These are phyloP conservation scores for Microbotryum saponariae DNA, from an alignment of 1,284 basidiomycete genomes.

Conservation along the genomic window DNA sequence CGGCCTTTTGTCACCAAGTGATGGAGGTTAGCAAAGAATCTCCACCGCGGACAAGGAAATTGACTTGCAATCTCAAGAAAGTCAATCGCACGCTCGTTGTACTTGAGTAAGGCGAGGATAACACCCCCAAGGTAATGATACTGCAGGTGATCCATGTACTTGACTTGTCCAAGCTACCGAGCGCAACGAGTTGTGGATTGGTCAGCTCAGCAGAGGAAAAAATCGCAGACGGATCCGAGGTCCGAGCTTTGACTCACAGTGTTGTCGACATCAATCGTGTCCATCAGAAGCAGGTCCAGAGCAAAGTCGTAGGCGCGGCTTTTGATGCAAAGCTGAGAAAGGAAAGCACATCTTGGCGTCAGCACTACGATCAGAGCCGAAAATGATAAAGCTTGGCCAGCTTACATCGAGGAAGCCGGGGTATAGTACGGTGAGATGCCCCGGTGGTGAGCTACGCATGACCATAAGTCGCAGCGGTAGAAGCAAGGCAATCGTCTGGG, in stretches of 20 bases:
- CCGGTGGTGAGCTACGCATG: conserved; percentile 51
- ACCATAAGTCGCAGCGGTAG: conserved; percentile 54
- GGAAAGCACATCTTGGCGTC: not conserved
- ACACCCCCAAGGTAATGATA: conserved; percentile 70
- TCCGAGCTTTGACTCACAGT: conserved; percentile 6
- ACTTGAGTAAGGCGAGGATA: conserved; percentile 53
- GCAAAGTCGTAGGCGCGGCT: conserved; percentile 10
- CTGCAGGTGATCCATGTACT: conserved; percentile 63
- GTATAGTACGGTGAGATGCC: conserved; percentile 61
- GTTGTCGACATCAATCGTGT: conserved; percentile 30
- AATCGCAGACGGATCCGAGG: too few species aligned
- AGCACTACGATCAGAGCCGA: not conserved
- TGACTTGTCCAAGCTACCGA: conserved; percentile 41
- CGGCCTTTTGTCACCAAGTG: conserved; percentile 40
- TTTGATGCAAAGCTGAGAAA: not conserved
- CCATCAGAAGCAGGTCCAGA: conserved; percentile 1
- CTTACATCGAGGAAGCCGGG: conserved; percentile 50
- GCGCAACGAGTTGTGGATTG: not conserved
- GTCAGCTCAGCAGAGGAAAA: not conserved
- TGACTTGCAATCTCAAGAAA: conserved; percentile 58
- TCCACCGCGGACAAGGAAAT: not conserved
- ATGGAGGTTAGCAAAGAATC: not conserved
- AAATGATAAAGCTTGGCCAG: not conserved
- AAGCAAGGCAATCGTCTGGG: conserved; percentile 50
- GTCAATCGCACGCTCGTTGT: conserved; percentile 59